phyloP scores from a whole-genome alignment of 495 filamentous ascomycete species.

The Xylaria grammica region DNA sequence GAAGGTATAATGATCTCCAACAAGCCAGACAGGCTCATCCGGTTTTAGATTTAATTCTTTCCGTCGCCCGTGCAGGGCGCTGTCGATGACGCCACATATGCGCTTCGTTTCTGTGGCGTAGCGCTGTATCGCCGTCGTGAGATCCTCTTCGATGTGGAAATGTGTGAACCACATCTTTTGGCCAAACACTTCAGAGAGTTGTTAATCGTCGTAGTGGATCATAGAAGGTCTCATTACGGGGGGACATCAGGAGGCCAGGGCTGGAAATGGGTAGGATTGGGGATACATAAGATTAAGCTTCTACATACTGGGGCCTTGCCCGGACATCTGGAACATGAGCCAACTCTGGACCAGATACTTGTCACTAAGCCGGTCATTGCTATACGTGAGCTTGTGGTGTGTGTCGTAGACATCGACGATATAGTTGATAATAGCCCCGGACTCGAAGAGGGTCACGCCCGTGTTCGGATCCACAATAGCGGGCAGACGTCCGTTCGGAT shows the following conservation, averaged over 20 bases:
- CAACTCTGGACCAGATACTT: conserved; percentile 56
- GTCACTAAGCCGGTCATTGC: conserved; percentile 44
- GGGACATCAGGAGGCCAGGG: neutral
- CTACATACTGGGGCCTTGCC: conserved; percentile 63
- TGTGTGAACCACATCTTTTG: conserved; percentile 55
- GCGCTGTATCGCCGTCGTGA: conserved; percentile 62
- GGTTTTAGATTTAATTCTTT: conserved; percentile 5
- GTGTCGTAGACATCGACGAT: conserved; percentile 69
- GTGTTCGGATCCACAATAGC: conserved; percentile 50
- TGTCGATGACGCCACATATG: conserved; percentile 63
- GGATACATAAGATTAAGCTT: neutral
- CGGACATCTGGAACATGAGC: conserved; percentile 70
- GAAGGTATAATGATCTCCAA: conserved; percentile 63
- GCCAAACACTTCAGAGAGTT: conserved; percentile 46
- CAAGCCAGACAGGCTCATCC: conserved; percentile 61
- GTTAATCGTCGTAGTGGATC: neutral
- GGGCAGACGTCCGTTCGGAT: conserved; percentile 70
- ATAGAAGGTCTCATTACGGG: neutral
- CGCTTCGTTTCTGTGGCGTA: conserved; percentile 66
- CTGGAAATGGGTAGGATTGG: neutral
- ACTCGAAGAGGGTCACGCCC: conserved; percentile 49
- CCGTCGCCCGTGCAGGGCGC: conserved; percentile 52
- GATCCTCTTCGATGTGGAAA: conserved; percentile 59
- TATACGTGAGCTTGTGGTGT: conserved; percentile 59
- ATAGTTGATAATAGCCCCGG: conserved; percentile 70